Evolutionary conservation across 331 rosid genomes (phyloP), one percentile per base, ranked within the genome.

Genomic region (Cydonia oblonga): DNA sequence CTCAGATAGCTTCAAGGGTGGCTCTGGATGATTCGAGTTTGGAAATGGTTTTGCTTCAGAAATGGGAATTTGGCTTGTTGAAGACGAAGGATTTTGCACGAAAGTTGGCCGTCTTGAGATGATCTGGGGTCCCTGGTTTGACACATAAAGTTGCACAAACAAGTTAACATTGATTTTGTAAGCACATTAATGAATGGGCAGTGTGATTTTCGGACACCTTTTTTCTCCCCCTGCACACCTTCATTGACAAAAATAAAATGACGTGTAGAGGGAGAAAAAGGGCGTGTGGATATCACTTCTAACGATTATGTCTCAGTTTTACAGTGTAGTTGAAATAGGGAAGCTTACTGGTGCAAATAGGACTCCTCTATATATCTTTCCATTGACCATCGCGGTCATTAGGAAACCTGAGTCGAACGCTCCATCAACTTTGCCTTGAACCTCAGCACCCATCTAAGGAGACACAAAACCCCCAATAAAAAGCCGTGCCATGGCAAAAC

Each of bases 371-470:
- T 81, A 88, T 70, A 84, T 42, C 60, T 79, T 88, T 65, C 96
- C 97, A 60, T 89, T 86, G 67, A 92, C 92, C 3, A 83, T 72
- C 72, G 97, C 97, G 9, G 89, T 88, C 93, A 92, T 87, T 16
- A 92, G 84, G 75, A 89, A 81, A 64, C 96, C 96, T 1, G 97
- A 92, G 81, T 92, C 97, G 28, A 92, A 89, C 52, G 87, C 89
- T 53, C 92, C 97, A 38, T 92, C 97, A 23, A 92, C 86, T 86
- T 86, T 92, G 14, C 97, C 97, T 9, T 80, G 81, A 40, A 92
- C 97, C 76, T 92, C 97, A 5, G 95, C 85, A 15, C 97, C 97
- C 22, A 92, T 81, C 97, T 92, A 78, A 53, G 82, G 78, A 73
- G 59, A 78, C 16, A 76, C 59, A 56, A 33, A 68, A 49, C n/a